Base-by-base conservation (phyloP, 352 stramenopile genomes). In the Elongisporangium prolatum region DNA sequence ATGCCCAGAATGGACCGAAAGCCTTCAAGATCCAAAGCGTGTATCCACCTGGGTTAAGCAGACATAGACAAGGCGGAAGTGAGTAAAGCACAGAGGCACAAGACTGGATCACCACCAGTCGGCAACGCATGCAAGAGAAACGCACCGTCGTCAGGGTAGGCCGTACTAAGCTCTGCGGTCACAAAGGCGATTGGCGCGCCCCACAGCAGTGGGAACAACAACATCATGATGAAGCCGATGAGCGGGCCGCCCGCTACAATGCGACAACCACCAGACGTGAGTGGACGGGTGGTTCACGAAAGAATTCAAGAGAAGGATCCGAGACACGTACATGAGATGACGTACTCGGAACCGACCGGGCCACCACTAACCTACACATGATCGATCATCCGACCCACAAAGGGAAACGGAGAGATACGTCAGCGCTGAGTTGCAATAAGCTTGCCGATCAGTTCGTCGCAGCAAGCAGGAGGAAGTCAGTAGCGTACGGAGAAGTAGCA, bases 11-110 rank as follows among this genome's bases (percentile, higher is more conserved):
- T 1, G 84, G 73, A 3, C 92, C 92, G 77, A 97, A 97, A 0
- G 92, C 89, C 59, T 93, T 76, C 52, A 96, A 72, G 8, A 97
- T 87, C 94, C 94, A 98, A 7, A 92, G 78, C 10, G 96, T 90
- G 68, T 89, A 96, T 50, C 77, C 89, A 34, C 76, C 72, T 56
- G 69, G 21, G 38, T 49, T 17, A 44, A 58, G 16, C 28, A 49
- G 4, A 13, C 28, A 49, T 54, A 21, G 18, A 10, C 10, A 50
- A 47, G 17, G 3, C 25, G 7, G 22, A 51, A 14, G 3, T 37
- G 9, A 60, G 11, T 22, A 50, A 44, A 44, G 34, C 34, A 17
- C 11, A 5, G 34, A 44, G 34, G 7, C 34, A 13, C 17, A 14
- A 22, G 37, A 17, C 16, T 52, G 52, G 56, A 60, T 16, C 16